Evolutionary conservation across 192 early-diverging fungal species (phyloP).

Genomic region (Rhizoclosmatium globosum): DNA sequence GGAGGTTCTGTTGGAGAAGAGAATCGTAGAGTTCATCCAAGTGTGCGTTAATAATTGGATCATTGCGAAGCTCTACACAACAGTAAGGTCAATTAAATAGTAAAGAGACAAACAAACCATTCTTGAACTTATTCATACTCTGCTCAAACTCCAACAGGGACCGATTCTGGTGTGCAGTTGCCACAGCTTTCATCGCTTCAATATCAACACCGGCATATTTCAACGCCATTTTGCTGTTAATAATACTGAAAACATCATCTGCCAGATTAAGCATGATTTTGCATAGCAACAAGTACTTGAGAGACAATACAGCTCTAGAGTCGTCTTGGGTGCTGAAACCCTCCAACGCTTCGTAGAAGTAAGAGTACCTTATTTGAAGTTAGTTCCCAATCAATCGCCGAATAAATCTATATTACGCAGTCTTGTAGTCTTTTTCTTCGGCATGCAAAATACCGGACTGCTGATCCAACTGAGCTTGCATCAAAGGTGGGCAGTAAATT

Average conservation of each 20-base stretch:
- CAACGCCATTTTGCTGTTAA: slow-evolving; percentile 90
- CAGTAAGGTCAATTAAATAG: slow-evolving; percentile 12
- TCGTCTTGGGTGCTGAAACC: slow-evolving; percentile 91
- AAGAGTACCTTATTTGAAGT: slow-evolving; percentile 71
- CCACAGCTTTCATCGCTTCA: slow-evolving; percentile 93
- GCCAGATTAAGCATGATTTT: slow-evolving; percentile 99
- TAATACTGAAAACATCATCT: slow-evolving; percentile 91
- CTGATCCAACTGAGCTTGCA: no score
- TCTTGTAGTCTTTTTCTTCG: slow-evolving; percentile 99
- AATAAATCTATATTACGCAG: slow-evolving; percentile 68
- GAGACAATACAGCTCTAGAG: slow-evolving; percentile 82
- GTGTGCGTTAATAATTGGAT: slow-evolving; percentile 94
- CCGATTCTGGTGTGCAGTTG: slow-evolving; percentile 95
- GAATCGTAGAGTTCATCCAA: slow-evolving; percentile 94
- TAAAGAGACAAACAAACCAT: slow-evolving; percentile 66
- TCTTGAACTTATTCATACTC: slow-evolving; percentile 84
- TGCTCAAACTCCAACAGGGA: slow-evolving; percentile 96
- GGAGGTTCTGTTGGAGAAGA: slow-evolving; percentile 94
- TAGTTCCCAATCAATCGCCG: background rate
- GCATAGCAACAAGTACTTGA: slow-evolving; percentile 99
- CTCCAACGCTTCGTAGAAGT: slow-evolving; percentile 99
- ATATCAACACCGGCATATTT: slow-evolving; percentile 89
- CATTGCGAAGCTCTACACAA: slow-evolving; percentile 80
- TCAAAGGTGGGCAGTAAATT: no score
- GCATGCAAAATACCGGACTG: no score